phyloP scores from a whole-genome alignment of 345 rosid genomes.

The Mallotus nudiflorus region DNA sequence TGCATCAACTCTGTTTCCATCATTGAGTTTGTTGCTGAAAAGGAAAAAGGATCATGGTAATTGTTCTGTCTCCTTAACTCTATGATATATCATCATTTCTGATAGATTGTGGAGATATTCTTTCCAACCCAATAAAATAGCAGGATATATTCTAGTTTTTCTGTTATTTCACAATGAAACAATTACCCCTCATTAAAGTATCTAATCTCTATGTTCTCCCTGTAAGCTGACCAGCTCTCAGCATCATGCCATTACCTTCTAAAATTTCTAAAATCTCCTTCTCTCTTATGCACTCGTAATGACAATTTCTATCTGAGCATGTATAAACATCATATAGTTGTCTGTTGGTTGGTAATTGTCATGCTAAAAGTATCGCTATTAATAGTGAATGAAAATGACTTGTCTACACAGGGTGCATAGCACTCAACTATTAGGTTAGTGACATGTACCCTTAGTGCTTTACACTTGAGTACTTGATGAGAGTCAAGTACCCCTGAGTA shows the following conservation, averaged over 20 bases:
- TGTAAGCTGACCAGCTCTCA: neutral
- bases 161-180: too few species aligned
- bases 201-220: neutral
- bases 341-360: too few species aligned
- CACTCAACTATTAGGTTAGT: too few species aligned
- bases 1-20: constrained; percentile 73
- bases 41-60: constrained; percentile 90
- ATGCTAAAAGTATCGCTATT: too few species aligned
- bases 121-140: neutral
- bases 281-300: neutral
- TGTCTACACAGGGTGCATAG: too few species aligned
- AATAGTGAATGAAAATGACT: too few species aligned
- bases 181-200: neutral
- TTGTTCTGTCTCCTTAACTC: constrained; percentile 4
- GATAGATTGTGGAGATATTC: neutral
- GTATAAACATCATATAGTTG: too few species aligned
- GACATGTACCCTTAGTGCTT: too few species aligned
- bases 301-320: too few species aligned
- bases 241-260: neutral
- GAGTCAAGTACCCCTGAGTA: too few species aligned
- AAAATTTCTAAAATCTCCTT: neutral
- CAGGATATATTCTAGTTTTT: neutral
- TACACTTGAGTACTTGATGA: too few species aligned
- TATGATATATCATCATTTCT: neutral
- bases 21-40: constrained; percentile 52